Base-by-base conservation (phyloP, 257 asterid genomes). In the Asclepias syriaca region DNA sequence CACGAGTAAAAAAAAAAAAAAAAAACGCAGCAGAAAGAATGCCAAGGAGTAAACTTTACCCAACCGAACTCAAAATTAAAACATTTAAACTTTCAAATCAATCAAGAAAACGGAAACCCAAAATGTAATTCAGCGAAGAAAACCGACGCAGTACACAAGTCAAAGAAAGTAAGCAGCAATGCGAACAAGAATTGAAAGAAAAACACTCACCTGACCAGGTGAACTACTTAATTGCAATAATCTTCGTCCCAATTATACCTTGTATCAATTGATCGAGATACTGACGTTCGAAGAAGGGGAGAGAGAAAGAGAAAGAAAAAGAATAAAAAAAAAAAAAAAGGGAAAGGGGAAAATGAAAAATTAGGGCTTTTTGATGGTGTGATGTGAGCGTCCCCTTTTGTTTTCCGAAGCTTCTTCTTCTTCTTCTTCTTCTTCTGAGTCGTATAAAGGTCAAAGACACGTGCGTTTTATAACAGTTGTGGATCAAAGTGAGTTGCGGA, bases 361-460 rank as follows among this genome's bases (percentile, higher is more conserved):
- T 80, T 80, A 81, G 83, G 88, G 85, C 82, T 70, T 63, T 56
- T 63, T 56, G 73, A 39, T 14, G 61, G n/a, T n/a, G 65, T 22
- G 24, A 46, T 69, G 76, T 68, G 73, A 50, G 57, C 50, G 75
- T 24, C 50, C 11, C 72, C 76, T 72, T 69, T 34, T 77, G 77
- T 51, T 73, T 50, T 78, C 48, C 27, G 89, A 84, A 82, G 88
- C 75, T 86, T 86, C 88, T 29, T 29, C 34, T 29, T 29, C 32
- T 29, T 29, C 32, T n/a, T n/a, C n/a, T n/a, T n/a, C n/a, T 29
- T 29, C 34, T 76, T 71, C 5, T 50, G 60, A 70, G 91, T 84
- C 87, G 59, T 32, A 49, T 34, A 4, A 54, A 54, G 71, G 87
- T 84, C 89, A 84, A 86, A 70, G 74, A 60, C 85, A 79, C 85